phyloP scores from a whole-genome alignment of 2,329 filamentous ascomycete species.

The Pseudocercospora eumusae region DNA sequence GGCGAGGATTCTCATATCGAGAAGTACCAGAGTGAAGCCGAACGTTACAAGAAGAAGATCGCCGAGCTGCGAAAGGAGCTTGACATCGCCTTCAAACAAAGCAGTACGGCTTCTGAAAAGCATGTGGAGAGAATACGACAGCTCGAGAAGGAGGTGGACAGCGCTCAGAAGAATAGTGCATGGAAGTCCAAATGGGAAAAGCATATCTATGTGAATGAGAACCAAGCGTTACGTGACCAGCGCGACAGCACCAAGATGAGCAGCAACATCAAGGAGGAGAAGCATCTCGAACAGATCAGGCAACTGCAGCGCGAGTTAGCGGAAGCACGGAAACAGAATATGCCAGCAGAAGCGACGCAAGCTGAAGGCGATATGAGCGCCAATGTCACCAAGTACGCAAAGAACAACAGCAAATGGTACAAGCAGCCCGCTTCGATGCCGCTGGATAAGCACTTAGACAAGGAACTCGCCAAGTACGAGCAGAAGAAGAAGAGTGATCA shows the following conservation, averaged over 20 bases:
- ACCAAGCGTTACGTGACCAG: conserved; percentile 25
- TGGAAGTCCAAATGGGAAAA: conserved; percentile 16
- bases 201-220: conserved; percentile 27
- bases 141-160: conserved; percentile 28
- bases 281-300: conserved; percentile 25
- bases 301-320: conserved; percentile 26
- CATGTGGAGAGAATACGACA: conserved; percentile 27
- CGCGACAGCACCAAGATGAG: conserved; percentile 28
- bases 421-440: conserved; percentile 36
- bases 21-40: conserved; percentile 22
- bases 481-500: conserved; percentile 34
- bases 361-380: conserved; percentile 44
- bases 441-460: conserved; percentile 13
- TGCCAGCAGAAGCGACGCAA: conserved; percentile 27
- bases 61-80: conserved; percentile 29
- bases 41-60: conserved; percentile 30
- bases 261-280: conserved; percentile 25
- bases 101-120: conserved; percentile 26
- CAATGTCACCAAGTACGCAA: conserved; percentile 41
- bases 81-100: conserved; percentile 31
- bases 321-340: conserved; percentile 5
- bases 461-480: conserved; percentile 18
- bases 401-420: conserved; percentile 41
- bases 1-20: conserved; percentile 19
- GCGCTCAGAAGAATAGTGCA: conserved; percentile 15